Evolutionary conservation across 2,329 filamentous ascomycete genomes (phyloP), one percentile per base, ranked within the genome.

Genomic region (Madurella mycetomatis): DNA sequence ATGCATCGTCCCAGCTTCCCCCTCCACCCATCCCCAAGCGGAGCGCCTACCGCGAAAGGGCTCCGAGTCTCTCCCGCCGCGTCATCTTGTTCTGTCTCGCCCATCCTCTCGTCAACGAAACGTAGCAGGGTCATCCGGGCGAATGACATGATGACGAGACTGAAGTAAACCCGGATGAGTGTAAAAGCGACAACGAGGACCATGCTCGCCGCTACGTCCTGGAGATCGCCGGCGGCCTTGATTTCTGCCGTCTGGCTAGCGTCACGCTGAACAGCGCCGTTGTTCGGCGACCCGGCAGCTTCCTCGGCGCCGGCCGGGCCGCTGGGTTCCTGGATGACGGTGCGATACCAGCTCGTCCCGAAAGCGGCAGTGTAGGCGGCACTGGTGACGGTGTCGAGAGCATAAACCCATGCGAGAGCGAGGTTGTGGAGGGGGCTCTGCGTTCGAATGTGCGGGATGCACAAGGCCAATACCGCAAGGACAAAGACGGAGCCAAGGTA

Each of bases 401-500:
- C 76, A 70, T 96, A 96, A 52, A 95, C 77, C 80, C 90, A 95
- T 3, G 90, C 90, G 49, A 96, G 82, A 2, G 84, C 82, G 25
- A 96, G 78, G 63, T 85, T 88, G 66, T 95, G 85, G 53, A 96
- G 82, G 1, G 90, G 88, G 31, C 81, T 85, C 65, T 90, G 87
- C 64, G 83, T 81, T 60, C 88, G 86, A 68, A 96, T 89, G 68
- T 94, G 87, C 47, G 88, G 88, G 65, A 88, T 81, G 46, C 95
- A 84, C 64, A 84, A 81, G 49, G 82, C 77, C 62, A 89, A 81
- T 44, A 87, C 72, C 60, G 79, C 76, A 60, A 96, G 83, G 30
- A 88, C 81, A 59, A 82, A 64, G 57, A 94, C 79, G 25, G 88
- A 94, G 78, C 95, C 95, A 47, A 95, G 79, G 77, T 96, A 96